Evolutionary conservation across 2,329 filamentous ascomycete genomes (phyloP).

Genomic region (Pseudonectria foliicola): DNA sequence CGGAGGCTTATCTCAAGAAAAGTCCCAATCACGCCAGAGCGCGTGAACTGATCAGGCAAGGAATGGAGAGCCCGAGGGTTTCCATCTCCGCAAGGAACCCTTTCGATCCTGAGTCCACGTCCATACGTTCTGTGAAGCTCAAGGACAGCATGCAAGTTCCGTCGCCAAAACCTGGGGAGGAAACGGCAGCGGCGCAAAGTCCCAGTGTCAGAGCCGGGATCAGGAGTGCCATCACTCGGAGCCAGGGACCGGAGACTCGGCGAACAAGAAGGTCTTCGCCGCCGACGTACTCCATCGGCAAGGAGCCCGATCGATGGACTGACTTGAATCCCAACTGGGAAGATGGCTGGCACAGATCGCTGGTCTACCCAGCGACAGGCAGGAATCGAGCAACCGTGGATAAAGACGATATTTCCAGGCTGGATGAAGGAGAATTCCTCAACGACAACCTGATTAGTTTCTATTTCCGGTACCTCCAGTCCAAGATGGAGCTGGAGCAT

Average conservation of each 20-base stretch:
- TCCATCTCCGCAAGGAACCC: conserved; percentile 2
- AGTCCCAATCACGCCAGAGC: not conserved
- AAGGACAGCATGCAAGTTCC: conserved; percentile 20
- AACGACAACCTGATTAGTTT: conserved; percentile 93
- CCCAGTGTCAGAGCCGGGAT: conserved; percentile 2
- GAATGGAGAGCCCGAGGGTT: too few species aligned
- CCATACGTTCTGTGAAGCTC: conserved; percentile 12
- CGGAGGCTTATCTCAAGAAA: not conserved
- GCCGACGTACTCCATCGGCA: conserved; percentile 4
- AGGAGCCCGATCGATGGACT: conserved; percentile 39
- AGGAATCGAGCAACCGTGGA: conserved; percentile 60
- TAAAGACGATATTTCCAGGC: conserved; percentile 62
- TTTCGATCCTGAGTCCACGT: conserved; percentile 6
- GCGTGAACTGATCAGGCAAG: too few species aligned
- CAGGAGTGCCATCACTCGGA: conserved; percentile 4
- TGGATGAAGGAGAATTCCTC: conserved; percentile 79
- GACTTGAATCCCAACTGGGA: conserved; percentile 43
- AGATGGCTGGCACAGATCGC: conserved; percentile 46
- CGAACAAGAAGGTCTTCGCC: conserved; percentile 19
- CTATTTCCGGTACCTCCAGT: conserved; percentile 70
- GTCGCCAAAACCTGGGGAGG: too few species aligned
- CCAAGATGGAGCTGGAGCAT: conserved; percentile 46
- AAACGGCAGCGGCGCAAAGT: not conserved
- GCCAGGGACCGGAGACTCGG: conserved; percentile 14
- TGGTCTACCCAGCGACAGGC: conserved; percentile 54